A percentile compares a stretch with the other conserved stretches of the same genome.
phyloP scores from a whole-genome alignment of 768 basidiomycete species.

The Daedaleopsis sinensis region DNA sequence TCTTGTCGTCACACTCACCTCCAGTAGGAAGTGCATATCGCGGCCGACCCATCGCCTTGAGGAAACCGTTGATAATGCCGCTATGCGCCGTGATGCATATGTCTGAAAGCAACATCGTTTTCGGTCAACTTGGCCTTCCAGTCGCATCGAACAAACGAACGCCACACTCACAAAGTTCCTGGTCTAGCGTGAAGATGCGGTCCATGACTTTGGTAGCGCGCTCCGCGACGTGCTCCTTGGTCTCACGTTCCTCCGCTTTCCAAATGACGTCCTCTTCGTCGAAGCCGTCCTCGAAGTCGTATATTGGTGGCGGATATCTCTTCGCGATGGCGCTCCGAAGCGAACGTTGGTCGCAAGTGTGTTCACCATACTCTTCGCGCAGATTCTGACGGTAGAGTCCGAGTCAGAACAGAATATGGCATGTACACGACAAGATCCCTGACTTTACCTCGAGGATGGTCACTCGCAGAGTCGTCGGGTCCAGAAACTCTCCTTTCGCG shows the following conservation, averaged over 20 bases:
- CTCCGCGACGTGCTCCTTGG: constrained; percentile 42
- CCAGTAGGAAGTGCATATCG: constrained; percentile 59
- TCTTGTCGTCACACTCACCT: constrained; percentile 43
- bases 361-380: constrained; percentile 66
- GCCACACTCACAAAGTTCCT: constrained; percentile 48
- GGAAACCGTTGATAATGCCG: constrained; percentile 60
- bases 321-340: constrained; percentile 49
- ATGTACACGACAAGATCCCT: not conserved
- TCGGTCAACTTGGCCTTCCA: not conserved
- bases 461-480: constrained; percentile 31
- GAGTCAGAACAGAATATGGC: not conserved
- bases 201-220: constrained; percentile 59
- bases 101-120: constrained; percentile 39
- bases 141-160: not conserved
- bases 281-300: constrained; percentile 58
- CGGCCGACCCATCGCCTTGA: constrained; percentile 49
- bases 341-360: constrained; percentile 71
- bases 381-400: constrained; percentile 47
- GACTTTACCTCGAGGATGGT: constrained; percentile 57
- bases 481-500: constrained; percentile 19
- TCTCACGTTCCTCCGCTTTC: constrained; percentile 58
- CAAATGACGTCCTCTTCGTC: constrained; percentile 67
- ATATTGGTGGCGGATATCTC: constrained; percentile 48
- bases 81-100: constrained; percentile 71
- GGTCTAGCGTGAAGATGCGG: constrained; percentile 51